phyloP scores from a whole-genome alignment of 495 filamentous ascomycete genomes.

The Trichoderma gamsii region DNA sequence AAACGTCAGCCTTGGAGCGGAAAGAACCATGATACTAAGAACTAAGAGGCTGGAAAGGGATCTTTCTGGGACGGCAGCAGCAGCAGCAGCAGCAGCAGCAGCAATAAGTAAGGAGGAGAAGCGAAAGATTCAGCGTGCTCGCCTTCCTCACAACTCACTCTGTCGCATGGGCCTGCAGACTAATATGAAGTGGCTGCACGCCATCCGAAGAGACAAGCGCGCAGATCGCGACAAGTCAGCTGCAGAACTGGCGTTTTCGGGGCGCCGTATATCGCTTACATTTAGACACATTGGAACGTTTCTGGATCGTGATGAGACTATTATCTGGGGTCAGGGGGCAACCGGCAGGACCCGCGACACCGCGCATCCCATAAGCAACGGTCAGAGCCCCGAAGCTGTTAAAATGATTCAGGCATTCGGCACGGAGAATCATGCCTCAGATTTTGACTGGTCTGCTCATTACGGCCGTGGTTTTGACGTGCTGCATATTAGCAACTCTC shows the following conservation, averaged over 20 bases:
- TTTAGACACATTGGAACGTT: slow-evolving; percentile 90
- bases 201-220: slow-evolving; percentile 82
- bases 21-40: slow-evolving; percentile 84
- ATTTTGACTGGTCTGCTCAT: slow-evolving; percentile 69
- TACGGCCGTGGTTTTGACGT: slow-evolving; percentile 88
- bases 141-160: slow-evolving; percentile 82
- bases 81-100: too few relatives aligned
- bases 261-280: slow-evolving; percentile 84
- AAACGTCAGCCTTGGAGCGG: slow-evolving; percentile 87
- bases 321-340: slow-evolving; percentile 93
- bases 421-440: slow-evolving; percentile 66
- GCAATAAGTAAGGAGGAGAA: slow-evolving; percentile 21
- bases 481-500: slow-evolving; percentile 57
- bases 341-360: slow-evolving; percentile 52
- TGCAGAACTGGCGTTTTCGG: slow-evolving; percentile 64
- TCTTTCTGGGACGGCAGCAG: neutral
- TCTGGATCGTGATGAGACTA: slow-evolving; percentile 50
- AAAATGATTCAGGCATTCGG: slow-evolving; percentile 74
- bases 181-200: slow-evolving; percentile 84
- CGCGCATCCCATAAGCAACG: slow-evolving; percentile 62
- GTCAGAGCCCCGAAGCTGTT: slow-evolving; percentile 58
- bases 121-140: slow-evolving; percentile 51
- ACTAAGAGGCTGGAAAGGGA: slow-evolving; percentile 57
- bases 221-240: slow-evolving; percentile 53
- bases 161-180: slow-evolving; percentile 75